Base-by-base conservation (phyloP, 2,329 filamentous ascomycete genomes). In the Hypoxylon sp. region DNA sequence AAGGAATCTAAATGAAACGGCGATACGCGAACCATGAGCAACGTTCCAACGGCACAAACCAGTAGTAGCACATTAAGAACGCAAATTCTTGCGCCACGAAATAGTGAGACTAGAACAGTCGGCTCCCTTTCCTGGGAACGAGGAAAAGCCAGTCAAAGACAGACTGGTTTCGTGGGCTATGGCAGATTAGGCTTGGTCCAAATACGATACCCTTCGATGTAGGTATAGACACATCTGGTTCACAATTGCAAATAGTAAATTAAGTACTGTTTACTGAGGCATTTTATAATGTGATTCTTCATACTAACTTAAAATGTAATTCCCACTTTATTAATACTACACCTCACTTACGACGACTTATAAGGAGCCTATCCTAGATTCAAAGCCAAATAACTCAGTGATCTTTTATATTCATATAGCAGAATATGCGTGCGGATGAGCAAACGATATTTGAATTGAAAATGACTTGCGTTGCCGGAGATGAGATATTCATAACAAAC, bases 131-230 rank as follows among this genome's bases (percentile, higher is more conserved):
- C 51, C 48, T 46, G 50, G 46, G 58, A 64, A 24, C 58, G 46
- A 53, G 59, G 46, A 55, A 62, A 31, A 53, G 51, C 51, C 44
- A 59, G 42, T 51, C 51, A 47, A 66, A 58, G 19, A 69, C 52
- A 51, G 26, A 63, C 54, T 48, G 39, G 63, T 55, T 57, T 70
- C 59, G 31, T 52, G 55, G 69, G 59, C 58, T 35, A 33, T 50
- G 67, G 66, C 53, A 61, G 66, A 59, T 62, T 61, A 48, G 51
- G 57, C 60, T 69, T 66, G 69, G 70, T 66, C 73, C 67, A 73
- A 63, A 71, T 65, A 72, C 66, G 70, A 75, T 75, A 75, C 72
- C 74, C 73, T 74, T 75, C 66, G 65, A 72, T 74, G 69, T 75
- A 73, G 70, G 71, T 73, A 74, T 74, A 75, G 72, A 74, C 58